These are phyloP conservation scores for Aureobasidium lini DNA, from an alignment of 2,329 filamentous ascomycete species.

Conservation along the genomic window DNA sequence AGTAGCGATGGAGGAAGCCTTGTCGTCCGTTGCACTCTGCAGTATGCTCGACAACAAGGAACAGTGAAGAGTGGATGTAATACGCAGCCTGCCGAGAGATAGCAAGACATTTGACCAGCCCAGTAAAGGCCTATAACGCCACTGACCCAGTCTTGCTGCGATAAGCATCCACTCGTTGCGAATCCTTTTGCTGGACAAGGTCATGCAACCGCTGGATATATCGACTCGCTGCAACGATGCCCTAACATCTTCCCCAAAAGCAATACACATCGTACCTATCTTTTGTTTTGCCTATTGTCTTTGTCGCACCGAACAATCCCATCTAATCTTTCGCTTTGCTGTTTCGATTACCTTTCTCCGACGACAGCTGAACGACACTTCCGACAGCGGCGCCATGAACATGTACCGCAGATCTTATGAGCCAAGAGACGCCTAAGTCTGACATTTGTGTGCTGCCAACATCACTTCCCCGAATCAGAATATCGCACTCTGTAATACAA, in stretches of 20 bases:
- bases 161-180: constrained; percentile 1
- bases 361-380: not conserved
- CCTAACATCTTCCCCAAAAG: not conserved
- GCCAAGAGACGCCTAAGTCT: not conserved
- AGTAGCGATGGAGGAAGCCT: not conserved
- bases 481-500: too few species aligned
- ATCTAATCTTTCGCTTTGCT: not conserved
- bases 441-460: not conserved
- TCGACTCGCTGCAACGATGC: not conserved
- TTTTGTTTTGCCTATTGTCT: too few species aligned
- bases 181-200: not conserved
- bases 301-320: too few species aligned
- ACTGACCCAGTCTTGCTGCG: constrained; percentile 1
- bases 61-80: not conserved
- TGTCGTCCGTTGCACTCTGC: not conserved
- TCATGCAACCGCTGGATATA: not conserved
- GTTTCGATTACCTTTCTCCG: not conserved
- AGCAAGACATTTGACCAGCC: not conserved
- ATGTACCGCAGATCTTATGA: constrained; percentile 1
- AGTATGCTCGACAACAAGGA: not conserved
- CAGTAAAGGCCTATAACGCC: not conserved
- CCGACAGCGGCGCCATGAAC: not conserved
- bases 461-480: not conserved
- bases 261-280: too few species aligned
- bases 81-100: not conserved